Evolutionary conservation across 1,139 yeast genomes (phyloP), one percentile per base, ranked within the genome.

Genomic region (Taiozyma sp.): DNA sequence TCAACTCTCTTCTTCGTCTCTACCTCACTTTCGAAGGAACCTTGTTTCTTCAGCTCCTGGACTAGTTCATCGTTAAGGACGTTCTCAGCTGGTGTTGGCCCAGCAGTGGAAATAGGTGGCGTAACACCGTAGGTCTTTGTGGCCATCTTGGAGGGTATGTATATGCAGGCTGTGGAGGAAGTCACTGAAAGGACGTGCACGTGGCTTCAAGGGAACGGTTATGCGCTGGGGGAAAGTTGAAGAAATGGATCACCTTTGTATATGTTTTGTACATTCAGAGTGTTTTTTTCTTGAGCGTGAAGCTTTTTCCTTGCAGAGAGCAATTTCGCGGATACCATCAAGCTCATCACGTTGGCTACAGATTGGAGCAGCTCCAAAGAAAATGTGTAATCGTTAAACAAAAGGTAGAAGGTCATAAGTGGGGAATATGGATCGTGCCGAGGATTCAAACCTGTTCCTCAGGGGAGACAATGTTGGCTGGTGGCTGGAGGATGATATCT

Each of bases 1-100:
- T 86, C 83, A 1, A 83, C 87, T 62, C 99, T 77, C 63, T 83
- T 87, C 59, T 76, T 81, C 0, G 97, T 88, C 49, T 87, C 97
- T 9, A 73, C 76, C 64, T 88, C 97, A 46, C 85, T 76, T 67
- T 93, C 99, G 67, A 93, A 93, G 1, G 97, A 90, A 3, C 92
- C 93, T 60, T 88, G 86, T n/a, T 71, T 72, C 66, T 90, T 88
- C 50, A 93, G 75, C 65, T 91, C 98, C 50, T 78, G 79, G 48
- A 93, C 83, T 67, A 95, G 72, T 47, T 74, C 68, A 63, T 89
- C 96, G 66, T 93, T 93, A 51, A 91, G 70, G 24, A 71, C 72
- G 51, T 82, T 83, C 65, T 93, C 99, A 39, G 80, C 81, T 1
- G 92, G 83, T 0, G 96, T 87, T 0, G 99, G 93, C 22, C 88